Percentiles rank a stretch among this genome's conserved stretches.
phyloP scores from a whole-genome alignment of 768 basidiomycete species.

The Lactifluus pinguis region DNA sequence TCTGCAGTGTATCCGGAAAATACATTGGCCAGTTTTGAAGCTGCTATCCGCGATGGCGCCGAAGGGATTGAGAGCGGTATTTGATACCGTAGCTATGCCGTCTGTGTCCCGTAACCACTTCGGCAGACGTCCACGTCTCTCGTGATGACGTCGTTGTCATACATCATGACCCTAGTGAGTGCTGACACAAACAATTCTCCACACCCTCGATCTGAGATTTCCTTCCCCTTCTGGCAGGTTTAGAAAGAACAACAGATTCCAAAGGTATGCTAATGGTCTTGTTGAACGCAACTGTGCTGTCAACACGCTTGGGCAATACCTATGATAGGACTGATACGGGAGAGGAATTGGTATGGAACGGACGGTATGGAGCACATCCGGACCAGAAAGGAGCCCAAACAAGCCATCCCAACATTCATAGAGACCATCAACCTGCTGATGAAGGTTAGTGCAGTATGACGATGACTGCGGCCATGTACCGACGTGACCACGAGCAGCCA shows the following conservation, averaged over 20 bases:
- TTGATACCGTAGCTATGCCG: constrained; percentile 24
- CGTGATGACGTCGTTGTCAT: constrained; percentile 80
- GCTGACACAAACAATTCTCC: background rate
- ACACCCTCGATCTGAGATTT: background rate
- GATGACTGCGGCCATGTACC: constrained; percentile 5
- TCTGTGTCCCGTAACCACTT: constrained; percentile 37
- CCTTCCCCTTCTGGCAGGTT: constrained; percentile 29
- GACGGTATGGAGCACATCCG: constrained; percentile 64
- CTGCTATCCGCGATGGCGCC: constrained; percentile 89
- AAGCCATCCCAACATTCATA: constrained; percentile 83
- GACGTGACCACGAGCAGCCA: constrained; percentile 34
- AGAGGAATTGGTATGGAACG: constrained; percentile 39
- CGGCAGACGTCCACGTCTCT: constrained; percentile 91
- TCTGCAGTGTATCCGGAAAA: constrained; percentile 87
- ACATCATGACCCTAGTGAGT: constrained; percentile 87
- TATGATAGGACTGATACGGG: constrained; percentile 45
- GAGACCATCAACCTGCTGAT: constrained; percentile 78
- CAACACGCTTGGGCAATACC: constrained; percentile 17
- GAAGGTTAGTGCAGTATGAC: constrained; percentile 38
- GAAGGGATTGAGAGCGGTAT: constrained; percentile 98
- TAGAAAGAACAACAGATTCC: constrained; percentile 78
- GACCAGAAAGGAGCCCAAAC: constrained; percentile 74
- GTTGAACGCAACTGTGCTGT: background rate
- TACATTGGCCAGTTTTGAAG: constrained; percentile 90
- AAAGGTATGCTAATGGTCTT: constrained; percentile 35